Base-by-base conservation (phyloP, 1,284 basidiomycete species). In the Cryptococcus sp. region DNA sequence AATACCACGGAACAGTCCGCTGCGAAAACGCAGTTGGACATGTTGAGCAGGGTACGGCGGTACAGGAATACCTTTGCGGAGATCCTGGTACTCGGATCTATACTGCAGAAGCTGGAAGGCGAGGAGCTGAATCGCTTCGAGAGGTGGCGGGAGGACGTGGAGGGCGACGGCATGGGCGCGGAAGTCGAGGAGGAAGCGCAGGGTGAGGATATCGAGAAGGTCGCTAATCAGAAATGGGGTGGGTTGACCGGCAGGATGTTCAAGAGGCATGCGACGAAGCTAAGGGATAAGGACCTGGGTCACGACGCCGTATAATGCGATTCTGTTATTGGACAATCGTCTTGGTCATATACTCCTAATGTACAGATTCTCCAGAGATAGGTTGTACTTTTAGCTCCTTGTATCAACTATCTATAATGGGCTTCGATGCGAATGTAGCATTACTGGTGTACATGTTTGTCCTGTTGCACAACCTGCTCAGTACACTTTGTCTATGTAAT, bases 21-120 rank as follows among this genome's bases (percentile, higher is more conserved):
- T 25, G 22, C 56, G n/a, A 57, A 54, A 38, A 41, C 48, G 23
- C 46, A 56, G 39, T 35, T 59, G 8, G 68, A 71, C 59, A 70
- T 73, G 69, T 60, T 73, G 7, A 20, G 54, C 2, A 53, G 72
- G 8, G 70, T 75, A 5, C 48, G 62, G 16, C 44, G 52, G 17
- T 80, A 80, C 51, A 70, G 79, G 22, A 62, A 71, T 50, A 73
- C 73, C 0, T 80, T 78, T 59, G 79, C 79, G 15, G 70, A 74
- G 55, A 66, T 79, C 19, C 69, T 80, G 1, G 77, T 79, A 0
- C 44, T 75, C 0, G 76, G 73, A 1, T 68, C 71, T n/a, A 72
- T 70, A 7, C 60, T 80, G 39, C 74, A 79, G 56, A 67, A 67
- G 44, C 67, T 80, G 5, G 71, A 76, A 50, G 78, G 78, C 11